Base-by-base conservation (phyloP, 1,284 basidiomycete species). In the Malassezia dermatis region DNA sequence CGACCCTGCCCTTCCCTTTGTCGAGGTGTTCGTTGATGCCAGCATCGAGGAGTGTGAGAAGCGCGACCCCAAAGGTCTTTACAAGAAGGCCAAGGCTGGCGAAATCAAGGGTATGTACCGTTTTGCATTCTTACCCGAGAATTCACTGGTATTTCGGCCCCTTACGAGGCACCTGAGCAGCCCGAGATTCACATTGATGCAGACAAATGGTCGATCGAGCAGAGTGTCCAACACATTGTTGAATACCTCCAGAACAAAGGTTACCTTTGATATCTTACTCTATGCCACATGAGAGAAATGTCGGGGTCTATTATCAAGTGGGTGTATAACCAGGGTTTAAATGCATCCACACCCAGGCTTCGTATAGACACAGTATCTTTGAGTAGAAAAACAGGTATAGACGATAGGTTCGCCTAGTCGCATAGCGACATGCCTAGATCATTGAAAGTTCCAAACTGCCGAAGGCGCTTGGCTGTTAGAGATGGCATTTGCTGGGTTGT, bases 91-190 rank as follows among this genome's bases (percentile, higher is more conserved):
- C 5, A 80, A 91, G 59, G 84, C 86, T 1, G 93, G 94, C 21
- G 88, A 93, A 78, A 96, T 99, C 75, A 93, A 91, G 81, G 88
- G 90, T 88, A 64, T 58, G 78, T 51, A 7, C 7, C 19, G 8
- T 31, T n/a, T 12, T 48, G 13, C 26, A 3, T 34, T 11, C 48
- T 49, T 21, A 51, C 17, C 7, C 3, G 63, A 93, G 93, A 96
- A 61, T 96, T 98, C 78, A 99, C 94, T 42, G 93, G 94, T 11
- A 86, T 99, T 72, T 91, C 89, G 32, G 89, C 94, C 3, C 94
- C 94, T 8, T 98, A 98, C 76, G 94, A 99, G 77, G 83, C 84
- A 8, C 93, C 94, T 6, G 79, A 80, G 55, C 78, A 78, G 15
- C 84, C 93, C 37, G 94, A 98, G 77, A 83, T 99, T 58, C 90